These are phyloP conservation scores for Pilasporangium apinafurcum DNA, from an alignment of 352 stramenopile genomes.

Conservation along the genomic window DNA sequence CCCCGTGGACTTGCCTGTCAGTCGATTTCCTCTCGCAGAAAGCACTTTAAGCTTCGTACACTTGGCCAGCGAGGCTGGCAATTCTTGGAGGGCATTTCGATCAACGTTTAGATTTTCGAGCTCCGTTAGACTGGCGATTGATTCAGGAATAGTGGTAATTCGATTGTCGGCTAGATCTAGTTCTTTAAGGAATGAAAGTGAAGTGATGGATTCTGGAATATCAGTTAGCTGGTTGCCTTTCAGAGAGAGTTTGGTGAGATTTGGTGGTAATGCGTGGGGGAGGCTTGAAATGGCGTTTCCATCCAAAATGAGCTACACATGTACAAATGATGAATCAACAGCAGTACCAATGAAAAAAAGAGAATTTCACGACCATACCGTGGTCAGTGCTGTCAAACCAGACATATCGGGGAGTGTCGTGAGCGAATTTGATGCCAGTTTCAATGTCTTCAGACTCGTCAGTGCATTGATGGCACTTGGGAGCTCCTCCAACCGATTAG, in stretches of 20 bases:
- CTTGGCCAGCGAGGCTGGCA: constrained; percentile 39
- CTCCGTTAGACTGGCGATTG: constrained; percentile 35
- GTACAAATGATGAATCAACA: not conserved
- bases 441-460: constrained; percentile 64
- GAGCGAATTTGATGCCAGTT: constrained; percentile 56
- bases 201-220: constrained; percentile 38
- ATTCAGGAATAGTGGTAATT: constrained; percentile 30
- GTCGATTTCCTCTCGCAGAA: constrained; percentile 49
- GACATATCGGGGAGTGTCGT: constrained; percentile 58
- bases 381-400: constrained; percentile 54
- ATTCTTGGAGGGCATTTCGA: constrained; percentile 33
- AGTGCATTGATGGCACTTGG: constrained; percentile 30
- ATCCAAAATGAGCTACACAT: constrained; percentile 58
- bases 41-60: constrained; percentile 73
- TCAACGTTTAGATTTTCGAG: constrained; percentile 70
- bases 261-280: constrained; percentile 45
- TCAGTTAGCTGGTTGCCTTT: constrained; percentile 44
- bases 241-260: constrained; percentile 73
- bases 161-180: constrained; percentile 66
- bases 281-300: constrained; percentile 61
- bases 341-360: not conserved
- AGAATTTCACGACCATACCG: constrained; percentile 22
- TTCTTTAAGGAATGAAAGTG: constrained; percentile 50
- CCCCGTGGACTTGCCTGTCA: constrained; percentile 16
- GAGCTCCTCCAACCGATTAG: constrained; percentile 56